Evolutionary conservation across 768 basidiomycete species (phyloP), one percentile per base, ranked within the genome.

Genomic region (Plicaturopsis crispa): DNA sequence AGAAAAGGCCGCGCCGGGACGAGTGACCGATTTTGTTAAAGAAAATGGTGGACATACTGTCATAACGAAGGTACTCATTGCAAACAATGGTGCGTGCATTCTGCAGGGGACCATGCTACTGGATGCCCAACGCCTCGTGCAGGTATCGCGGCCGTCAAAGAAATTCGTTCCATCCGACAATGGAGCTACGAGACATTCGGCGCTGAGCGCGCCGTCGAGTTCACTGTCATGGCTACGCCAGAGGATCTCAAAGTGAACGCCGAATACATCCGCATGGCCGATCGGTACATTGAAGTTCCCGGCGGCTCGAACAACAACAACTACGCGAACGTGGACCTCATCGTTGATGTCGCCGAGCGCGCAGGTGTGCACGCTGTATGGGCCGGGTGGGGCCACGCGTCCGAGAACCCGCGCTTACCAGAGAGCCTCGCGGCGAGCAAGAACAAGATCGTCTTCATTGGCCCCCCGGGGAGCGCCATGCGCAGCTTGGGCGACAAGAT

Each of bases 101-200:
- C 24, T 34, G 18, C 14, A 4, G 28, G 16, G 30, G 23, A 28
- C 11, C 20, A 17, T 35, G 6, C 10, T 43, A 17, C 22, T 41
- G 37, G 41, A 50, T 40, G 44, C 45, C 48, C 56, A 35, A 63
- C 44, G 43, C 33, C 4, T 43, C 37, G 23, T 40, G n/a, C 47
- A 88, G 88, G 89, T 73, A 99, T 97, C 54, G 94, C 94, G 36
- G 96, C 93, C 39, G 96, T 99, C 35, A 99, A 99, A 64, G 96
- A 98, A 67, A 99, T 99, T 53, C 82, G 96, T 35, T 98, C 96
- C 33, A 85, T 99, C 49, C 80, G 96, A 41, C 94, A 98, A 79
- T 99, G 96, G 96, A 92, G 89, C 54, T 99, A 98, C 66, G 96
- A 98, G 66, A 92, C 93, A 0, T 99, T 99, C 62, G 96, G 96